Percentiles rank a stretch among this genome's conserved stretches.
phyloP scores from a whole-genome alignment of 768 basidiomycete species.

The Suillus sp. region DNA sequence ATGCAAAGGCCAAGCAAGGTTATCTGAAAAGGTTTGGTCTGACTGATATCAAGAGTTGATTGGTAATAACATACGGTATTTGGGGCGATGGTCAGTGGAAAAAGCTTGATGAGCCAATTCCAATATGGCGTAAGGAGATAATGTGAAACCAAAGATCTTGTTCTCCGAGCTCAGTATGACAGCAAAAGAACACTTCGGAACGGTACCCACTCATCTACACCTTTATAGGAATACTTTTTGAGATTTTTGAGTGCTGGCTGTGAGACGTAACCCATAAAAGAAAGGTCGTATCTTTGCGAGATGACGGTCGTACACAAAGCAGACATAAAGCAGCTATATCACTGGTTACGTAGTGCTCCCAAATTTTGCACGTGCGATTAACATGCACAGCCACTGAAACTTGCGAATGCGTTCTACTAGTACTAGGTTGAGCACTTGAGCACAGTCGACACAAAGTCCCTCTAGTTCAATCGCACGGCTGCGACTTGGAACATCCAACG shows the following conservation, averaged over 20 bases:
- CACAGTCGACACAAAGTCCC: too few relatives aligned
- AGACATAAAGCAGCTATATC: slow-evolving; percentile 6
- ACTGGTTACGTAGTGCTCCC: neutral
- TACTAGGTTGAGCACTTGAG: too few relatives aligned
- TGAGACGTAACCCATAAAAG: slow-evolving; percentile 65
- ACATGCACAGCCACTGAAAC: neutral
- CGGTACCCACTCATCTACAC: slow-evolving; percentile 70
- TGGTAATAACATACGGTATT: slow-evolving; percentile 66
- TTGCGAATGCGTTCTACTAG: too few relatives aligned
- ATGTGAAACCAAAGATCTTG: slow-evolving; percentile 68
- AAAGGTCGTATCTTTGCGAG: neutral
- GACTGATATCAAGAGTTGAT: neutral
- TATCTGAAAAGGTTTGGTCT: slow-evolving; percentile 58
- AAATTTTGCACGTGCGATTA: neutral
- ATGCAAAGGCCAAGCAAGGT: slow-evolving; percentile 83
- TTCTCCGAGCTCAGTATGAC: slow-evolving; percentile 13
- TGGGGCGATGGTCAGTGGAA: slow-evolving; percentile 83
- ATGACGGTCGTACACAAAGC: neutral
- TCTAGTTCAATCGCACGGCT: too few relatives aligned
- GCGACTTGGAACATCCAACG: too few relatives aligned
- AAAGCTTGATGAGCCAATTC: slow-evolving; percentile 89
- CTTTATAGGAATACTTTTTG: slow-evolving; percentile 77
- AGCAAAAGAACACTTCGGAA: slow-evolving; percentile 7
- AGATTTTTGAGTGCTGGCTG: slow-evolving; percentile 70
- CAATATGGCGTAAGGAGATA: slow-evolving; percentile 85